Conservation (phyloP, 345 rosid species). For the Geranium brycei region DNA sequence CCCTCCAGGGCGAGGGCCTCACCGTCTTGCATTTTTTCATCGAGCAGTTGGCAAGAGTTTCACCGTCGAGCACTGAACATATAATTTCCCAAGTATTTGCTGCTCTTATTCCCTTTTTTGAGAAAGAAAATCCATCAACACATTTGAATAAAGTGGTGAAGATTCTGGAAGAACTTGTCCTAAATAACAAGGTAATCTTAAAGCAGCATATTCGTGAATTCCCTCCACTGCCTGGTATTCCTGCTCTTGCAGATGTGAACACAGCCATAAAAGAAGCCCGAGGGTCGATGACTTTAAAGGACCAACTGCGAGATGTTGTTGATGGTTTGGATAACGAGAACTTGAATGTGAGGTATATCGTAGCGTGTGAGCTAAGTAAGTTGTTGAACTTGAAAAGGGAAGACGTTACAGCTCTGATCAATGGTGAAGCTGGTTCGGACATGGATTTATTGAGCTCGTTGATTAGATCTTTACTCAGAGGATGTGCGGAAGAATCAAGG, state of each 20-base stretch:
- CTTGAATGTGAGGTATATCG: conserved; percentile 96
- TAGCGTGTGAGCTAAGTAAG: conserved; percentile 83
- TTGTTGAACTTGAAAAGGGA: conserved; percentile 56
- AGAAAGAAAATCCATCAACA: conserved; percentile 42
- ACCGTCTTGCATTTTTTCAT: conserved; percentile 72
- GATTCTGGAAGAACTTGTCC: conserved; percentile 77
- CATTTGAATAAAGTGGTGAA: conserved; percentile 57
- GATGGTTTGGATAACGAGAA: conserved; percentile 83
- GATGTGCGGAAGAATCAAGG: conserved; percentile 98
- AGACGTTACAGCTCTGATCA: conserved; percentile 57
- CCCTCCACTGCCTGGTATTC: conserved; percentile 76
- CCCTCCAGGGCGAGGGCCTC: conserved; percentile 81
- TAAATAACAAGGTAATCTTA: conserved; percentile 57
- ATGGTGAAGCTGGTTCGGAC: conserved; percentile 62
- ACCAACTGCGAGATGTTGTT: conserved; percentile 64
- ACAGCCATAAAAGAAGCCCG: conserved; percentile 88
- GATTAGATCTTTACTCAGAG: conserved; percentile 70
- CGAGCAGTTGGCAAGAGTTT: conserved; percentile 52
- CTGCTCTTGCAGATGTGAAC: conserved; percentile 66
- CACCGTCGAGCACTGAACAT: conserved; percentile 81
- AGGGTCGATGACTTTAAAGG: conserved; percentile 71
- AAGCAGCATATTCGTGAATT: conserved; percentile 86
- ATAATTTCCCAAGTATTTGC: conserved; percentile 88
- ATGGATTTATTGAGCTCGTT: conserved; percentile 76
- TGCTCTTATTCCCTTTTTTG: conserved; percentile 84